A percentile compares a stretch with the other conserved stretches of the same genome.
Conservation (phyloP, 176 grass and related monocot species). For the Hordeum vulgare region MorexV3_pseudomolecules_assembly NC_058523.1:523204991-523205490, state of each 20-base stretch:
- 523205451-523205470: constrained; percentile 83
- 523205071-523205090: constrained; percentile 63
- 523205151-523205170: constrained; percentile 91
- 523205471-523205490: constrained; percentile 75
- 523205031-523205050: constrained; percentile 76
- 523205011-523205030: constrained; percentile 67
- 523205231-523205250: not conserved
- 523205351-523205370: constrained; percentile 63
- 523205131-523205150: constrained; percentile 52
- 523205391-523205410: constrained; percentile 55
- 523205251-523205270: constrained; percentile 48
- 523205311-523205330: constrained; percentile 88
- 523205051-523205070: constrained; percentile 69
- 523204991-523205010: constrained; percentile 54
- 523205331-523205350: constrained; percentile 61
- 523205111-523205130: constrained; percentile 71
- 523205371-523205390: constrained; percentile 72
- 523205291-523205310: constrained; percentile 62
- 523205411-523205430: constrained; percentile 57
- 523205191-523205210: constrained; percentile 52
- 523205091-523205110: constrained; percentile 68
- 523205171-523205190: constrained; percentile 60
- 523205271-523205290: constrained; percentile 47
- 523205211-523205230: not conserved
- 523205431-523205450: constrained; percentile 56